These are phyloP conservation scores for Colletotrichum australisinense DNA, from an alignment of 2,329 filamentous ascomycete species.

Conservation along the genomic window DNA sequence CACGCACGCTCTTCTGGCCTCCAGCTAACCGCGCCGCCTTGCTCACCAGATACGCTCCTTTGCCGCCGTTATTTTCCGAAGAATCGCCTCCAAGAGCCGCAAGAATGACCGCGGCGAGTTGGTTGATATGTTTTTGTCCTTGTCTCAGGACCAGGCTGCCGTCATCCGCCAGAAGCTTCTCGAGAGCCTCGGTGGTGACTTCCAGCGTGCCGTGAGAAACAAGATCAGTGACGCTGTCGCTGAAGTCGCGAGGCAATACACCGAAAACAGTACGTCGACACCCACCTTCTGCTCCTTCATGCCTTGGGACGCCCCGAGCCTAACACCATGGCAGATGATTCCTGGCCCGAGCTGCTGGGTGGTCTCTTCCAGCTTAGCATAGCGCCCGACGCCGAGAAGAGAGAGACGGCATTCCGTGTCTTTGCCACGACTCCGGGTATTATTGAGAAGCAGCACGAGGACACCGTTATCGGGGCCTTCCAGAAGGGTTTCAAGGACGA, in stretches of 20 bases:
- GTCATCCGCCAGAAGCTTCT: conserved; percentile 88
- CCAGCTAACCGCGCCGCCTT: conserved; percentile 5
- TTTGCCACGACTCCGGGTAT: conserved; percentile 95
- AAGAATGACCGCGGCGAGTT: conserved; percentile 79
- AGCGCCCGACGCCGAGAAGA: conserved; percentile 82
- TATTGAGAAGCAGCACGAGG: conserved; percentile 95
- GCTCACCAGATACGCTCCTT: conserved; percentile 82
- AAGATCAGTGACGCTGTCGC: conserved; percentile 99
- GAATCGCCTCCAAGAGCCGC: conserved; percentile 89
- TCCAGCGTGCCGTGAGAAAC: conserved; percentile 81
- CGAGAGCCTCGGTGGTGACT: conserved; percentile 79
- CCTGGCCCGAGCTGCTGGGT: conserved; percentile 90
- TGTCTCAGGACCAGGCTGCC: conserved; percentile 78
- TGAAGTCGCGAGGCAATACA: conserved; percentile 94
- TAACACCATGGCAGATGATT: conserved; percentile 67
- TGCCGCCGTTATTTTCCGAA: conserved; percentile 91
- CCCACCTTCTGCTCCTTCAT: not conserved
- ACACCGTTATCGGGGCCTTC: conserved; percentile 89
- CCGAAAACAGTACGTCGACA: conserved; percentile 80
- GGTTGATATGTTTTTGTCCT: conserved; percentile 86
- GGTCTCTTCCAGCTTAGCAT: conserved; percentile 92
- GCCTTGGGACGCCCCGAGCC: not conserved
- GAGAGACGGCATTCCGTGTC: conserved; percentile 93
- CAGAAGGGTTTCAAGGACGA: conserved; percentile 92
- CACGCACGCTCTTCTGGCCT: not conserved